Conservation (phyloP, 2,329 filamentous ascomycete species). For the Tolypocladium album region DNA sequence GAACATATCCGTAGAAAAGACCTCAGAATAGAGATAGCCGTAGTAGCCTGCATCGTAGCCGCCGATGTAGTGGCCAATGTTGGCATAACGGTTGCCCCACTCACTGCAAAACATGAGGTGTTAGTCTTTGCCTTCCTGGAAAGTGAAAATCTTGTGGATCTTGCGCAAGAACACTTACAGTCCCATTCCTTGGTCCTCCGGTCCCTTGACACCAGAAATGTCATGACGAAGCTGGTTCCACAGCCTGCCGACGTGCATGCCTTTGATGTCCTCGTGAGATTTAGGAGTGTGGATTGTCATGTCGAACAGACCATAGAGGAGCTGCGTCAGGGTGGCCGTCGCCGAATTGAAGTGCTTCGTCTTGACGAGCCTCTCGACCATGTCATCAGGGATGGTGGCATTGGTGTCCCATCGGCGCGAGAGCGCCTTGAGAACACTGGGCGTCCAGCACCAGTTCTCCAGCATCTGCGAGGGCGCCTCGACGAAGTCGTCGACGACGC, state of each 20-base stretch:
- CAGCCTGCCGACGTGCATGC: conserved; percentile 50
- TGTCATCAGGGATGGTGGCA: conserved; percentile 61
- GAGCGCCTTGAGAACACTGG: conserved; percentile 52
- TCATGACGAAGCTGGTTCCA: conserved; percentile 66
- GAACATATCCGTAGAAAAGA: conserved; percentile 83
- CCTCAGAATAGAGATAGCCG: conserved; percentile 61
- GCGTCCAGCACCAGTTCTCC: conserved; percentile 67
- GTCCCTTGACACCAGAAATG: conserved; percentile 64
- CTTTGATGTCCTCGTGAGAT: conserved; percentile 57
- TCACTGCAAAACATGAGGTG: conserved; percentile 25
- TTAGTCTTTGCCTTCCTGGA: conserved; percentile 10
- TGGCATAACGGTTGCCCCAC: conserved; percentile 71
- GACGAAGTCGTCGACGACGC: conserved; percentile 57
- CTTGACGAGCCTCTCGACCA: conserved; percentile 62
- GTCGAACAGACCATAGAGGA: conserved; percentile 75
- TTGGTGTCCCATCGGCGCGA: conserved; percentile 64
- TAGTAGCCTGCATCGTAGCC: conserved; percentile 84
- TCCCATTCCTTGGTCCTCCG: conserved; percentile 51
- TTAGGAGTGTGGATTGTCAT: conserved; percentile 68
- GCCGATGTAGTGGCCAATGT: conserved; percentile 72
- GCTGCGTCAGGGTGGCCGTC: conserved; percentile 65
- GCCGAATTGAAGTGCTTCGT: conserved; percentile 77
- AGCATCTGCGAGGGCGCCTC: conserved; percentile 65
- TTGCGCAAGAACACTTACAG: conserved; percentile 27
- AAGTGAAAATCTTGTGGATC: neutral